phyloP scores from a whole-genome alignment of 75 land plant species.

The Selaginella tamariscina region DNA sequence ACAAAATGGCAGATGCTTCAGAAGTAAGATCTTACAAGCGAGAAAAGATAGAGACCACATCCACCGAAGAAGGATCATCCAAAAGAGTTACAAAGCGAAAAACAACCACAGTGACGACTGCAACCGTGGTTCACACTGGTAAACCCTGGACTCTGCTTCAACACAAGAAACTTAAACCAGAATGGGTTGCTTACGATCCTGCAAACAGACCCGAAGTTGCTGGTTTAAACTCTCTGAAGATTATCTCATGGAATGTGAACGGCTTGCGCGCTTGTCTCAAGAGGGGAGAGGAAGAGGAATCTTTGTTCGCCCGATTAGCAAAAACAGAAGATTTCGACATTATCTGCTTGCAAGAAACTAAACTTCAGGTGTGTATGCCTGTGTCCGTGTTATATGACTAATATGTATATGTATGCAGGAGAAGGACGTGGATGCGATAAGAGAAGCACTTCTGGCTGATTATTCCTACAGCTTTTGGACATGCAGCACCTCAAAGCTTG shows the following conservation, averaged over 20 bases:
- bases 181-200: slow-evolving; percentile 83
- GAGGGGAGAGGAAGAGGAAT: slow-evolving; percentile 15
- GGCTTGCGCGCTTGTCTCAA: slow-evolving; percentile 77
- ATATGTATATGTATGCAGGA: slow-evolving; percentile 34
- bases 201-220: slow-evolving; percentile 46
- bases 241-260: slow-evolving; percentile 94
- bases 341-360: slow-evolving; percentile 86
- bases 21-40: not conserved
- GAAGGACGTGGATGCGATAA: slow-evolving; percentile 59
- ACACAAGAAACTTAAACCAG: slow-evolving; percentile 66
- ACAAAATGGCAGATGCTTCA: not conserved
- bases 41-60: not conserved
- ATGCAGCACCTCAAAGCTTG: slow-evolving; percentile 81
- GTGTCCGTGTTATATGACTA: not conserved
- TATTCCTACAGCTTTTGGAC: slow-evolving; percentile 74
- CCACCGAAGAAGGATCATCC: not conserved
- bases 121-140: not conserved
- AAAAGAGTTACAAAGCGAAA: not conserved
- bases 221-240: slow-evolving; percentile 37
- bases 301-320: slow-evolving; percentile 40
- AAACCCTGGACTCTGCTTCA: slow-evolving; percentile 73
- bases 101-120: not conserved
- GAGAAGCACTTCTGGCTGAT: slow-evolving; percentile 38
- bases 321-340: slow-evolving; percentile 75
- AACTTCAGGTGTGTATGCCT: slow-evolving; percentile 44